Base-by-base conservation (phyloP, 306 rosid species). In the Clitoria ternatea region DNA sequence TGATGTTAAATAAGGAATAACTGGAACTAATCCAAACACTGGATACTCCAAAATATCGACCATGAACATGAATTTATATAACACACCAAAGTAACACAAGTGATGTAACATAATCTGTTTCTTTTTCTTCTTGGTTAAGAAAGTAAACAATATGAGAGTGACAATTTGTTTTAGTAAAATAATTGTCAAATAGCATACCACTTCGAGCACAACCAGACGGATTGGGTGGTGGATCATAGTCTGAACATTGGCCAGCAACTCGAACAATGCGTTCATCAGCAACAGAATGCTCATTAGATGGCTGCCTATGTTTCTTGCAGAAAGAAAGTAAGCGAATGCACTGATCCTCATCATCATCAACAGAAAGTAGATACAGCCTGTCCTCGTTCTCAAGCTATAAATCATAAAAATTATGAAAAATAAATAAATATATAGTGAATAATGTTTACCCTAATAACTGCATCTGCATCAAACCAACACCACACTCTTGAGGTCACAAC, bases 191-290 rank as follows among this genome's bases (percentile, higher is more conserved):
- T 72, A 60, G 32, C 87, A 49, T 87, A 94, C 99, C 99, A 75
- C 81, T 85, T 66, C 97, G 96, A 65, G 99, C 99, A 89, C 97
- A 94, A 63, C 99, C 99, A 73, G 99, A 87, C 4, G 88, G 96
- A 84, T 89, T 94, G 61, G 83, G 69, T 48, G 95, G 90, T 29
- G 97, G 99, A 49, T 71, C 80, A 81, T 89, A 91, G 39, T 94
- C 96, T 18, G 96, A 94, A 82, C 95, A 87, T 40, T 63, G 95
- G 54, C 83, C 82, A 27, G 71, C 69, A 68, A 81, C 84, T 72
- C 78, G 89, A 20, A 80, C 82, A 40, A 87, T 69, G 19, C 95
- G 87, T 55, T 94, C 97, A 74, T 89, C 97, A 33, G 88, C 85
- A 70, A 77, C 82, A 61, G 87, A 69, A 79, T 84, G 95, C 22